phyloP scores from a whole-genome alignment of 1,284 basidiomycete genomes.

The Uromyces viciae-fabae region DNA sequence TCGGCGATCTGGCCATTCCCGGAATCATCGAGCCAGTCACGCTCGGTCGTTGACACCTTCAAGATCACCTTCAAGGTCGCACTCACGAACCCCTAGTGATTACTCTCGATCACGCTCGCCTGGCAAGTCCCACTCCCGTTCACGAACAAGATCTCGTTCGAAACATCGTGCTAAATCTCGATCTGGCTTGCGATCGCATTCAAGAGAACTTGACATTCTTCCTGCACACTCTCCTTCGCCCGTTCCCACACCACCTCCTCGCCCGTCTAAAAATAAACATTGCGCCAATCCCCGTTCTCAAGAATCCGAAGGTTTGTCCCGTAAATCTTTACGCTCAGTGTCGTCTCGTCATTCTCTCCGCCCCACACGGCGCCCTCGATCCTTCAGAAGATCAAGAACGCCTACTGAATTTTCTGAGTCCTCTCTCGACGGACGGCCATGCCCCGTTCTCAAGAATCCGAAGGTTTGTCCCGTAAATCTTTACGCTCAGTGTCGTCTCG shows the following conservation, averaged over 20 bases:
- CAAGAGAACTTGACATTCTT: not conserved
- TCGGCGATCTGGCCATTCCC: not conserved
- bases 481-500: conserved; percentile 25
- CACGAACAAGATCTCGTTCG: conserved; percentile 8
- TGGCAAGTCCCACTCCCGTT: not conserved
- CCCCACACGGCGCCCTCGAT: conserved; percentile 20
- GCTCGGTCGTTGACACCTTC: conserved; percentile 1
- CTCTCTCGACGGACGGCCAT: conserved; percentile 26
- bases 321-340: conserved; percentile 19
- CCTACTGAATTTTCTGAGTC: conserved; percentile 12
- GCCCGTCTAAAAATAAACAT: conserved; percentile 32
- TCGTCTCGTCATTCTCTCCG: conserved; percentile 22
- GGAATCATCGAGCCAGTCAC: conserved; percentile 7
- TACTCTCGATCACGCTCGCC: conserved; percentile 20
- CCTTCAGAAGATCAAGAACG: not conserved
- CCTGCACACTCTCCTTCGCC: conserved; percentile 31
- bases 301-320: not conserved
- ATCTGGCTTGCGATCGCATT: conserved; percentile 18
- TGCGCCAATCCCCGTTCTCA: conserved; percentile 2
- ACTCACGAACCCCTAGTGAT: not conserved
- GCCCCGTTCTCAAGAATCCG: not conserved
- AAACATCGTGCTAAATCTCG: conserved; percentile 20
- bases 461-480: conserved; percentile 15
- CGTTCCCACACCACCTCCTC: conserved; percentile 29
- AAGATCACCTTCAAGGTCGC: not conserved